Base-by-base conservation (phyloP, 129 eudicot genomes). In the Flaveria sonorensis region DNA sequence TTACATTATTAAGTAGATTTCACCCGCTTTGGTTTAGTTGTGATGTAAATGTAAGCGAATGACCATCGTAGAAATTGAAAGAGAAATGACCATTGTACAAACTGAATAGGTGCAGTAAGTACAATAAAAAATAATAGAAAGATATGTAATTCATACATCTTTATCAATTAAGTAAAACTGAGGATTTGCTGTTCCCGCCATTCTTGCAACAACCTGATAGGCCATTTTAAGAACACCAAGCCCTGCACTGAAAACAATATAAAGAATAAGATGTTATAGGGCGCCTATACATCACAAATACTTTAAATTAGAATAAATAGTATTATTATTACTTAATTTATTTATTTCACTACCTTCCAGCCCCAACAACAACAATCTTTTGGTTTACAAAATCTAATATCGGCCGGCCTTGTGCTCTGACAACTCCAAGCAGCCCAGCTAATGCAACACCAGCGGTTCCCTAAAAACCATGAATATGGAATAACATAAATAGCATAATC, bases 361-460 rank as follows among this genome's bases (percentile, higher is more conserved):
- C 97, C 81, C 97, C 99, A 72, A 79, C 99, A 14, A 95, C 96
- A 16, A 95, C 97, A 65, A 95, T 89, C 78, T 89, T 95, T 84
- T 95, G 97, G 81, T 92, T 85, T 47, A 85, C 92, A 67, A 95
- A 95, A 72, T 95, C 97, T 15, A 89, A 77, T 74, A 95, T 80
- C 62, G 89, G 95, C 40, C 83, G 88, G 51, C 96, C 95, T 75
- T 95, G 99, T 57, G 97, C 94, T 76, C 99, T 88, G 47, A 95
- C 96, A 71, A 93, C 83, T 66, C 99, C 99, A 67, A 92, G 92
- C 50, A 95, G 81, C 76, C 99, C 99, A 73, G 97, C 99, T 74
- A 95, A 79, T 57, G 97, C 96, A 75, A 95, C 97, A 63, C 99
- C 99, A 70, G 99, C 99, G 77, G 97, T 95, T 74, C 99, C 99